Evolutionary conservation across 495 filamentous ascomycete species (phyloP), one percentile per base, ranked within the genome.

Genomic region (Aspergillus asperescens): DNA sequence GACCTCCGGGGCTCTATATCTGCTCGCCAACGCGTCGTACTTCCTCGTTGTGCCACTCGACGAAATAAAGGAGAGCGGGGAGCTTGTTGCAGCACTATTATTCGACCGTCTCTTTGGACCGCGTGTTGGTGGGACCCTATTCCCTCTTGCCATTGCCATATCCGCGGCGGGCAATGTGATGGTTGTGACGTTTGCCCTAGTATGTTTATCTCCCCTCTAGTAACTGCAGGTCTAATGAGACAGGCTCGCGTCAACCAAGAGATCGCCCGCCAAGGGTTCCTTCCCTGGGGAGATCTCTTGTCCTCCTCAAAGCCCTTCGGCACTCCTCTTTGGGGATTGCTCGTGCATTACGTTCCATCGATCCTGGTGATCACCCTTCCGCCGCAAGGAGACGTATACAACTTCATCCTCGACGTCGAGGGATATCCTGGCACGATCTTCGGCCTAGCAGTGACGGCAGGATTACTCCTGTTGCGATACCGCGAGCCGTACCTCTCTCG

Each of bases 111-210:
- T 82, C 0, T 87, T 89, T 67, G 85, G 85, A 0, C 64, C 70
- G 10, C 65, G 69, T 7, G 50, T 83, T 16, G 85, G 85, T 1
- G 77, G 69, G 24, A 69, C 66, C 16, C 61, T 88, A 15, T 67
- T 88, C 16, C 81, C 84, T 3, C 58, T 86, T 8, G 78, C 82
- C 10, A 78, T 90, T 42, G 85, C 85, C 0, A 67, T 83, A 13
- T 86, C 82, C 0, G 85, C 82, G 0, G 80, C 77, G 0, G 86
- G 86, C 0, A 89, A 89, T 62, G 83, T 89, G 1, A 88, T 90
- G 83, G 84, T 88, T 1, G 85, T 87, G 6, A 86, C 84, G 7
- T 89, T 86, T 62, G 68, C 79, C 7, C 53, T 81, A 55, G 82
- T 85, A 70, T 42, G 68, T 61, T 45, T 10, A 15, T 7, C 31